phyloP scores from a whole-genome alignment of 2,329 filamentous ascomycete species.

The Gremmenia infestans region DNA sequence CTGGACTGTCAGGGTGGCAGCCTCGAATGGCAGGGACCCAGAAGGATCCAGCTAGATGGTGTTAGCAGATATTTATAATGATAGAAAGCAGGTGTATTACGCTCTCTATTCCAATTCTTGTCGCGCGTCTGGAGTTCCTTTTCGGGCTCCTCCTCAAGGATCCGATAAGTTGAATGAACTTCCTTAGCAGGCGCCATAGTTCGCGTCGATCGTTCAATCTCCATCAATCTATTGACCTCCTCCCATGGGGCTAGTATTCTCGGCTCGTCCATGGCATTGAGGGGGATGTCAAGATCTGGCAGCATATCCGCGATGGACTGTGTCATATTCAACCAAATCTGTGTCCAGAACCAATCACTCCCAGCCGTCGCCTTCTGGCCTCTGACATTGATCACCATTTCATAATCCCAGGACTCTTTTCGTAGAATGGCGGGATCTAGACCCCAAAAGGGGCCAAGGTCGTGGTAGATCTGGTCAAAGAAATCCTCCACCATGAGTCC shows the following conservation, averaged over 20 bases:
- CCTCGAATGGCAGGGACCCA: slow-evolving; percentile 54
- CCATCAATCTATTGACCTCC: slow-evolving; percentile 43
- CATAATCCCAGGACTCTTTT: slow-evolving; percentile 47
- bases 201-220: slow-evolving; percentile 36
- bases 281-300: slow-evolving; percentile 60
- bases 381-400: slow-evolving; percentile 55
- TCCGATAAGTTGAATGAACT: slow-evolving; percentile 42
- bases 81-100: slow-evolving; percentile 29
- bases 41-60: slow-evolving; percentile 32
- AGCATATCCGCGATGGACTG: slow-evolving; percentile 43
- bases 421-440: slow-evolving; percentile 42
- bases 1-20: slow-evolving; percentile 57
- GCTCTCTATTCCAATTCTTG: slow-evolving; percentile 34
- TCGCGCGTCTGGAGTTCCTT: not conserved
- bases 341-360: slow-evolving; percentile 35
- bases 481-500: slow-evolving; percentile 55
- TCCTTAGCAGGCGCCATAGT: slow-evolving; percentile 54
- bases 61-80: slow-evolving; percentile 36
- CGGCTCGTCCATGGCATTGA: slow-evolving; percentile 60
- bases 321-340: slow-evolving; percentile 34
- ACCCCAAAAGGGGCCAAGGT: slow-evolving; percentile 42
- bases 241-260: slow-evolving; percentile 55
- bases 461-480: slow-evolving; percentile 50
- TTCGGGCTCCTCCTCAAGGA: slow-evolving; percentile 35
- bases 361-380: slow-evolving; percentile 44